Evolutionary conservation across 768 basidiomycete genomes (phyloP).

Genomic region (Amanita subjunquillea): DNA sequence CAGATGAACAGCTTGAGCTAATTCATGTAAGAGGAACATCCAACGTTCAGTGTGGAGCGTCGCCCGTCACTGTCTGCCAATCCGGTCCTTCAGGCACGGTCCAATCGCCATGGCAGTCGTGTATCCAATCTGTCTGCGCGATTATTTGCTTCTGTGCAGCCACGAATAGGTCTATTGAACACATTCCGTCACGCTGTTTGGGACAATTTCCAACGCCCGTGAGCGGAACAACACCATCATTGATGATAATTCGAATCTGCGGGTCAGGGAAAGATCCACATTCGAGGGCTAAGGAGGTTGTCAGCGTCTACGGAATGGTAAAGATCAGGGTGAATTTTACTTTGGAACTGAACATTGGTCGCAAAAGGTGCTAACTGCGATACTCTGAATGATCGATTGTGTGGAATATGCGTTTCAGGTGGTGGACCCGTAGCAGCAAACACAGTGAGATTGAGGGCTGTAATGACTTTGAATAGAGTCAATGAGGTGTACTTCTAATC

Average conservation of each 20-base stretch:
- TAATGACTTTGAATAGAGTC: conserved; percentile 44
- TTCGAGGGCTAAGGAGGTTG: conserved; percentile 40
- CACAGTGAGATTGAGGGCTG: conserved; percentile 74
- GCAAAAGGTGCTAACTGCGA: conserved; percentile 81
- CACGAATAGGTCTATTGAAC: conserved; percentile 64
- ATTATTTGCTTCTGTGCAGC: conserved; percentile 58
- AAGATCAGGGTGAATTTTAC: conserved; percentile 27
- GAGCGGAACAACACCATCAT: conserved; percentile 79
- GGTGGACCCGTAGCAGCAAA: conserved; percentile 68
- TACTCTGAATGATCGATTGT: conserved; percentile 55
- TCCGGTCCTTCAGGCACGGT: conserved; percentile 47
- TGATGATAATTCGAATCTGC: conserved; percentile 78
- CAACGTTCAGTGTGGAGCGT: conserved; percentile 29
- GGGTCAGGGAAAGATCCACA: conserved; percentile 39
- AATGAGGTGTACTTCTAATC: background rate
- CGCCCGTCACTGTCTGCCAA: conserved; percentile 73
- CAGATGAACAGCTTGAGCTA: no score
- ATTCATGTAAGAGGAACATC: no score
- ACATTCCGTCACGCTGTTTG: conserved; percentile 65
- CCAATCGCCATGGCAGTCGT: conserved; percentile 75
- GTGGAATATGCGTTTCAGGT: conserved; percentile 61
- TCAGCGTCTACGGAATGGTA: conserved; percentile 4
- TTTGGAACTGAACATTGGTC: conserved; percentile 83
- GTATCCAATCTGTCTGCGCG: conserved; percentile 56
- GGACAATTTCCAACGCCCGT: conserved; percentile 70